Evolutionary conservation across 1,284 basidiomycete genomes (phyloP).

Genomic region (Mycosarcoma mackinlayi): DNA sequence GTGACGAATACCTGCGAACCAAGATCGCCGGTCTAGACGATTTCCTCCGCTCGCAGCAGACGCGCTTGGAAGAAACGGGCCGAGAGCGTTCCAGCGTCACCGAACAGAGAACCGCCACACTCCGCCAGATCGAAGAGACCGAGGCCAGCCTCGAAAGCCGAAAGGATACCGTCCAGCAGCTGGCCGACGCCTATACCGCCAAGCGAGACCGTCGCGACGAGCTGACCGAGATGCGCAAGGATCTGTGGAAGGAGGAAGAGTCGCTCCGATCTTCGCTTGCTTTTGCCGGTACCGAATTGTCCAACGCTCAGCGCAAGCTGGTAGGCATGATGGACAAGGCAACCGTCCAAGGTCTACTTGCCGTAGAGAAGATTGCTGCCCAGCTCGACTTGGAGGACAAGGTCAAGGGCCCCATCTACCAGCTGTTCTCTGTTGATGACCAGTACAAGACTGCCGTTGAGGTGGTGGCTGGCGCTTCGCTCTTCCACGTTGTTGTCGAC

Average conservation of each 20-base stretch:
- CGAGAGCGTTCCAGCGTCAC: conserved; percentile 36
- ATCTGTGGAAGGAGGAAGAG: conserved; percentile 78
- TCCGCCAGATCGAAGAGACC: conserved; percentile 79
- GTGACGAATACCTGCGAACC: conserved; percentile 57
- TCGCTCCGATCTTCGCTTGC: conserved; percentile 80
- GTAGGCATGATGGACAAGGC: conserved; percentile 91
- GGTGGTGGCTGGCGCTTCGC: conserved; percentile 89
- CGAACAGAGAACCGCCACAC: conserved; percentile 51
- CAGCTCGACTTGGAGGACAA: conserved; percentile 75
- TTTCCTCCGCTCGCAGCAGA: conserved; percentile 41
- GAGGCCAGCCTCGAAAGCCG: conserved; percentile 75
- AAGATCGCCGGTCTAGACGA: conserved; percentile 54
- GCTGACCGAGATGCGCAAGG: conserved; percentile 67
- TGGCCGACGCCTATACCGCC: conserved; percentile 44
- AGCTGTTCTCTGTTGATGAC: conserved; percentile 90
- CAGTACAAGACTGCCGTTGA: conserved; percentile 94
- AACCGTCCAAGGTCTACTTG: conserved; percentile 84
- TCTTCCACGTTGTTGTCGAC: conserved; percentile 98
- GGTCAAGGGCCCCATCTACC: conserved; percentile 93
- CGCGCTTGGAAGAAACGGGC: conserved; percentile 39
- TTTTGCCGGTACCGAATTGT: conserved; percentile 83
- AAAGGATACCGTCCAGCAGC: conserved; percentile 62
- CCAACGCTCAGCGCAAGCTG: conserved; percentile 80
- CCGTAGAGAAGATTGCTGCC: conserved; percentile 83
- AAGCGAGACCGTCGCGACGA: conserved; percentile 67